Conservation (phyloP, 2,329 filamentous ascomycete genomes). For the Blumeria hordei region DNA sequence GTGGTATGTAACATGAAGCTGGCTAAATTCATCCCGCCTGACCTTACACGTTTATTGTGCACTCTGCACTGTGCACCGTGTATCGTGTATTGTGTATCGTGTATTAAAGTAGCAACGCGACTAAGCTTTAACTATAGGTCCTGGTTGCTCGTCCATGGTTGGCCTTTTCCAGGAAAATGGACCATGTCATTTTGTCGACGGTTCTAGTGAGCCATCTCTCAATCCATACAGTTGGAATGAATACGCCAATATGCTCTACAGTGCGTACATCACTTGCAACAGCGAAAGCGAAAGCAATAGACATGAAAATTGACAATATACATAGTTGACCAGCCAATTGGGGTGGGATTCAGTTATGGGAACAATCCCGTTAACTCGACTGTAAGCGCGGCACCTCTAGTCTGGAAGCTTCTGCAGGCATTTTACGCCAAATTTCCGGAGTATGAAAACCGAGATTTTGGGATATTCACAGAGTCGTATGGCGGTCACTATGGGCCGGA, state of each 20-base stretch:
- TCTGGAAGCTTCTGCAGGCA: slow-evolving; percentile 33
- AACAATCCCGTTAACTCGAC: slow-evolving; percentile 21
- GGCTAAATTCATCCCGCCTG: too few species aligned
- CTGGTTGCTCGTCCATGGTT: slow-evolving; percentile 28
- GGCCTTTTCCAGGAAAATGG: slow-evolving; percentile 31
- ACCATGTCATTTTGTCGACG: slow-evolving; percentile 19
- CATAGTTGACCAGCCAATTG: slow-evolving; percentile 17
- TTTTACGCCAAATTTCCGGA: slow-evolving; percentile 39
- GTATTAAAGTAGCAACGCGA: too few species aligned
- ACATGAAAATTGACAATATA: not conserved
- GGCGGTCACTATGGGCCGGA: slow-evolving; percentile 32
- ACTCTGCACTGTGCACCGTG: too few species aligned
- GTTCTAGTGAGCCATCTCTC: slow-evolving; percentile 17
- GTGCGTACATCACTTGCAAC: not conserved
- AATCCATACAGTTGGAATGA: slow-evolving; percentile 19
- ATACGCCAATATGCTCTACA: slow-evolving; percentile 19
- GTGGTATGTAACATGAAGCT: slow-evolving; percentile 8
- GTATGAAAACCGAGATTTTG: slow-evolving; percentile 33
- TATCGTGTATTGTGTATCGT: too few species aligned
- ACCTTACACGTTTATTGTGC: too few species aligned
- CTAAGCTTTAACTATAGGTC: slow-evolving; percentile 8
- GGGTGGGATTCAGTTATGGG: slow-evolving; percentile 20
- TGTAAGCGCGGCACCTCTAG: slow-evolving; percentile 21
- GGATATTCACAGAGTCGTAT: slow-evolving; percentile 27
- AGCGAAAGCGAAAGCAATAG: too few species aligned